Base-by-base conservation (phyloP, 228 moss, liverwort and hornwort genomes). In the Sphagnum magellanicum region DNA sequence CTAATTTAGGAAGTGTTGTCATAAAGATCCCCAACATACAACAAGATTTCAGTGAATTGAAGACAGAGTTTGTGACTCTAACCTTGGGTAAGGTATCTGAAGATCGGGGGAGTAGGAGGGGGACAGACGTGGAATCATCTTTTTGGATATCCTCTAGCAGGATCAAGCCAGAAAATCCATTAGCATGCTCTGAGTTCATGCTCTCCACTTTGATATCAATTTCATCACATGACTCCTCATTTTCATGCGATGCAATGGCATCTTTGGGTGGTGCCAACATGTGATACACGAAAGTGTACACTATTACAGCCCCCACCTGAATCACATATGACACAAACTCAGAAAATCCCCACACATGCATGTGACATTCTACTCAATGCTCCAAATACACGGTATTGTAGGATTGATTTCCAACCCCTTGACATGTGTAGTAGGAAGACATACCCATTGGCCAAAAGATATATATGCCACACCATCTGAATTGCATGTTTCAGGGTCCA, bases 371-470 rank as follows among this genome's bases (percentile, higher is more conserved):
- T 32, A 32, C 32, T 32, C 32, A 32, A 3, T 32, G 32, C 32
- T 32, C 32, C 32, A 32, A 32, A 32, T 32, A 32, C 32, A 32
- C 1, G 32, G 32, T 32, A 32, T 32, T 32, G 32, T 32, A 32
- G 32, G 32, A 32, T 32, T 32, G 32, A 32, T 32, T 32, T 32
- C 32, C 3, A 32, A 32, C 32, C 32, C 32, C 32, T 32, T 3
- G 32, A 32, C 32, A 32, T 32, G 32, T 32, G 32, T 32, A 32
- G 32, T 32, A 32, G 32, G 32, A 32, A 17, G 49, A 61, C 72
- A 59, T 83, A 93, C 92, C 92, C 92, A 93, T 76, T 94, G 89
- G 69, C 91, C 91, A 74, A 89, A 93, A 47, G 92, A 90, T 17
- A 93, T 87, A 75, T 88, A 93, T 8, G 92, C 92, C 63, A 93